phyloP scores from a whole-genome alignment of 2,329 filamentous ascomycete genomes.

The Xylaria sp. region DNA sequence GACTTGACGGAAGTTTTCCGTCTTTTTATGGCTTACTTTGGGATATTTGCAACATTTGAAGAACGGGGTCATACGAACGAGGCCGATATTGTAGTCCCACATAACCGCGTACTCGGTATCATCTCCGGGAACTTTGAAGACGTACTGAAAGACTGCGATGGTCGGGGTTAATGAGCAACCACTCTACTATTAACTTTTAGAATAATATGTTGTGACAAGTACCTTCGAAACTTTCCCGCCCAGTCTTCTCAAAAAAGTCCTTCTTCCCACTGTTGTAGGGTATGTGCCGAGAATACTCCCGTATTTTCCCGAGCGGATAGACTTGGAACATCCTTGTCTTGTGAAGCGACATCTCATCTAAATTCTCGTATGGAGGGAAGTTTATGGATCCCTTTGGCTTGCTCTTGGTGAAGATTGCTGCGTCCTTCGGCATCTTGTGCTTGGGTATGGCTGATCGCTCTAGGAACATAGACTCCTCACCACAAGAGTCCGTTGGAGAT shows the following conservation, averaged over 20 bases:
- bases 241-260: slow-evolving; percentile 85
- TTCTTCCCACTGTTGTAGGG: slow-evolving; percentile 97
- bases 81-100: slow-evolving; percentile 97
- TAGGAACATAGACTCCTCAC: slow-evolving; percentile 49
- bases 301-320: slow-evolving; percentile 71
- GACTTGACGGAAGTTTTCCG: background rate
- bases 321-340: slow-evolving; percentile 74
- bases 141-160: slow-evolving; percentile 80
- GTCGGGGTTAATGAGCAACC: slow-evolving; percentile 38
- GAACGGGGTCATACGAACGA: slow-evolving; percentile 92
- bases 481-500: slow-evolving; percentile 51
- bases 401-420: slow-evolving; percentile 69
- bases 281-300: slow-evolving; percentile 76
- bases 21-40: slow-evolving; percentile 70
- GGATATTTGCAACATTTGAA: slow-evolving; percentile 91
- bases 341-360: slow-evolving; percentile 66
- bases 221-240: slow-evolving; percentile 90
- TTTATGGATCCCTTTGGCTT: slow-evolving; percentile 74
- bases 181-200: background rate
- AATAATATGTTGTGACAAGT: slow-evolving; percentile 45
- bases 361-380: slow-evolving; percentile 78
- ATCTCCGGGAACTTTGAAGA: slow-evolving; percentile 76
- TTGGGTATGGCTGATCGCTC: slow-evolving; percentile 53
- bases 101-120: slow-evolving; percentile 79
- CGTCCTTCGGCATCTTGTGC: slow-evolving; percentile 74